Conservation (phyloP, 805 yeast species). For the Monosporozyma siamensis region DNA sequence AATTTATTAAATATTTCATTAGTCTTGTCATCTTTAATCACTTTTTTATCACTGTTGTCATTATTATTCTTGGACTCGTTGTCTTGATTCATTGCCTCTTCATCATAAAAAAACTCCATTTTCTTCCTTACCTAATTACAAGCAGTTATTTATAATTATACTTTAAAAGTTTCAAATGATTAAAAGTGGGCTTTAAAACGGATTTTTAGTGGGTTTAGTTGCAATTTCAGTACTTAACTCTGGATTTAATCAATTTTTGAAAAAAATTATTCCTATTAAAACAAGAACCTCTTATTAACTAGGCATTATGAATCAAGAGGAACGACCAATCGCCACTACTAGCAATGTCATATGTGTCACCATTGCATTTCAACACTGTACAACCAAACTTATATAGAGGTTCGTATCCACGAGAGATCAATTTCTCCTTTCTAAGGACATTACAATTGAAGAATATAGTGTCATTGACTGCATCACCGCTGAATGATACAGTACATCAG, state of each 20-base stretch:
- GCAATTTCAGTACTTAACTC: no score
- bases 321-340: no score
- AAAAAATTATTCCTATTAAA: no score
- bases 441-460: slow-evolving; percentile 62
- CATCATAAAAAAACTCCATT: slow-evolving; percentile 28
- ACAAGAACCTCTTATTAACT: no score
- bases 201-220: no score
- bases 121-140: no score
- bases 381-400: slow-evolving; percentile 72
- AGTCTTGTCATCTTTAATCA: slow-evolving; percentile 35
- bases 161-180: no score
- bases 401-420: slow-evolving; percentile 73
- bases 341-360: slow-evolving; percentile 49
- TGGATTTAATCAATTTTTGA: no score
- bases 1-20: slow-evolving; percentile 43
- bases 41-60: background rate
- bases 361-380: slow-evolving; percentile 65
- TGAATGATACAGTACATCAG: slow-evolving; percentile 36
- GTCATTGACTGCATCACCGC: slow-evolving; percentile 71
- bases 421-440: slow-evolving; percentile 56
- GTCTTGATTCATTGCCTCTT: slow-evolving; percentile 15
- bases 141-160: no score
- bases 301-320: no score
- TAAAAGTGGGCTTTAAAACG: no score
- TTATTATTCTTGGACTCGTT: background rate